These are phyloP conservation scores for Penicillium carneum DNA, from an alignment of 2,329 filamentous ascomycete species.

Conservation along the genomic window DNA sequence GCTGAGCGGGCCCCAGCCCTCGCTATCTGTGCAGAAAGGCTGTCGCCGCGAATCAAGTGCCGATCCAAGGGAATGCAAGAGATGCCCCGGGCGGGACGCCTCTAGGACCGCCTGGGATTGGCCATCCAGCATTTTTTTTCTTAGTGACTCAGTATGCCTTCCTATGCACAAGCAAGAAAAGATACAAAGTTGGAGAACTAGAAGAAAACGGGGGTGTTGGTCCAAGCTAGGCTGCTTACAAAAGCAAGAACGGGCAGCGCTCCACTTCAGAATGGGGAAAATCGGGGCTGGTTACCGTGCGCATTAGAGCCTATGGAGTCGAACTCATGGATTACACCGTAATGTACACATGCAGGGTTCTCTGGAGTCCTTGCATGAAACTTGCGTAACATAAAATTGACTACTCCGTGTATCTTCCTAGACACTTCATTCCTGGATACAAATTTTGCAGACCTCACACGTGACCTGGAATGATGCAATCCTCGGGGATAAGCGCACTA, in stretches of 20 bases:
- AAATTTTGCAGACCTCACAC: not conserved
- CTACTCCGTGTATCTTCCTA: not conserved
- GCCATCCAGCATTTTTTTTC: conserved; percentile 45
- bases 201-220: conserved; percentile 24
- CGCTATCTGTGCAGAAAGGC: conserved; percentile 82
- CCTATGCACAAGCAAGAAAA: conserved; percentile 27
- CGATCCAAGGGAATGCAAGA: conserved; percentile 38
- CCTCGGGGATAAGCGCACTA: conserved; percentile 16
- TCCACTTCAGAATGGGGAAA: conserved; percentile 20
- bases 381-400: not conserved
- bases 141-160: conserved; percentile 37
- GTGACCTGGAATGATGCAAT: conserved; percentile 8
- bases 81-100: conserved; percentile 39
- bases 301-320: conserved; percentile 3
- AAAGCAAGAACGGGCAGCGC: conserved; percentile 21
- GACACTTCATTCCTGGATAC: no score
- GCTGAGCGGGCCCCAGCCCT: conserved; percentile 96
- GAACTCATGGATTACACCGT: not conserved
- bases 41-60: conserved; percentile 56
- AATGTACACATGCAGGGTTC: not conserved
- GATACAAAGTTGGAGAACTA: conserved; percentile 17
- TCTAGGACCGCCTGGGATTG: conserved; percentile 46
- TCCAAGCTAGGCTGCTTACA: conserved; percentile 32
- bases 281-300: conserved; percentile 9
- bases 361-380: conserved; percentile 3